Evolutionary conservation across 495 filamentous ascomycete species (phyloP).

Genomic region (Podospora conica): DNA sequence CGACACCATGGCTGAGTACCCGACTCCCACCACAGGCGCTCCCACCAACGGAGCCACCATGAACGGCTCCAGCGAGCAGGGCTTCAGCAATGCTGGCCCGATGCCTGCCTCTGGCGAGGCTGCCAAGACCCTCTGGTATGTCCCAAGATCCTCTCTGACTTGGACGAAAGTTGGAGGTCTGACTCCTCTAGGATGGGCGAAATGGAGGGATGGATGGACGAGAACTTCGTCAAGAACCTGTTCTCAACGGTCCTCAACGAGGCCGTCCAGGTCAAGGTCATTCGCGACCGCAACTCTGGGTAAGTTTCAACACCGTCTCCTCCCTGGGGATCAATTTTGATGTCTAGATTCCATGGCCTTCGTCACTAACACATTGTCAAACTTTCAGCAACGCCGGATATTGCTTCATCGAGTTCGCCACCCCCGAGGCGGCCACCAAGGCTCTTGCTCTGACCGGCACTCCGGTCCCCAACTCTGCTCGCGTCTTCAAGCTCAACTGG

Average conservation of each 20-base stretch:
- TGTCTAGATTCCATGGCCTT: not conserved
- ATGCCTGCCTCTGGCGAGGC: slow-evolving; percentile 23
- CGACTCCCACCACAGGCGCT: slow-evolving; percentile 20
- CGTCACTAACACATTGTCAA: not conserved
- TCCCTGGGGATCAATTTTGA: not conserved
- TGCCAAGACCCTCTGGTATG: slow-evolving; percentile 42
- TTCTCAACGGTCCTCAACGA: slow-evolving; percentile 83
- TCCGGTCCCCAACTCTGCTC: slow-evolving; percentile 87
- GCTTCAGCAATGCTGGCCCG: slow-evolving; percentile 11
- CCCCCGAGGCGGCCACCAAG: slow-evolving; percentile 79
- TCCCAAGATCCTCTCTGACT: not conserved
- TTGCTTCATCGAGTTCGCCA: slow-evolving; percentile 94
- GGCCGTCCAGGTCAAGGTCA: slow-evolving; percentile 98
- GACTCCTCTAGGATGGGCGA: slow-evolving; percentile 83
- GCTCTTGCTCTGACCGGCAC: slow-evolving; percentile 84
- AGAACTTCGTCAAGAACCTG: slow-evolving; percentile 92
- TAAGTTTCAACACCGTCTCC: slow-evolving; percentile 42
- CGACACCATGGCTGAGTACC: slow-evolving; percentile 27
- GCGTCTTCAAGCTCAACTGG: slow-evolving; percentile 99
- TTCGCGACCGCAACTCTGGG: slow-evolving; percentile 99
- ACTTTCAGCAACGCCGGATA: slow-evolving; percentile 84
- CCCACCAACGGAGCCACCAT: slow-evolving; percentile 20
- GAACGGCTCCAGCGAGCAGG: slow-evolving; percentile 24
- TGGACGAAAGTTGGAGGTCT: not conserved
- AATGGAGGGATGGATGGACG: slow-evolving; percentile 98